phyloP scores from a whole-genome alignment of 2,329 filamentous ascomycete species.

The Dactylellina drechsleri region DNA sequence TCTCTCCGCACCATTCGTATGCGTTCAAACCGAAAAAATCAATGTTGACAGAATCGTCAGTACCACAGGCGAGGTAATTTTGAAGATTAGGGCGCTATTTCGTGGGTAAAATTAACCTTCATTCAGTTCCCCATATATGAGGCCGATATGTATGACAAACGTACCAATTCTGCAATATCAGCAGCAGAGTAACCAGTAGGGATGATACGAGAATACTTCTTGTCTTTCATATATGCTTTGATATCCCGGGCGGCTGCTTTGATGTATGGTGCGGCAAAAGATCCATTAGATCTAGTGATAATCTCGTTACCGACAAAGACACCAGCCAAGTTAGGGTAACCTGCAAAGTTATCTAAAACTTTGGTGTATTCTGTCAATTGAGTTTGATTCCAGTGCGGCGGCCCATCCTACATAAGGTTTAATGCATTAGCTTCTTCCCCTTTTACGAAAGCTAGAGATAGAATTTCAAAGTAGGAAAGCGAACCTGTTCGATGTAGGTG shows the following conservation, averaged over 20 bases:
- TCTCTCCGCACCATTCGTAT: constrained; percentile 76
- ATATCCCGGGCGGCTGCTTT: constrained; percentile 83
- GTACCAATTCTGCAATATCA: constrained; percentile 74
- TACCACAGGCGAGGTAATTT: constrained; percentile 81
- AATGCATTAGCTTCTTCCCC: neutral
- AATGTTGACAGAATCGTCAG: constrained; percentile 73
- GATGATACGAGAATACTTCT: constrained; percentile 79
- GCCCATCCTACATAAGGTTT: constrained; percentile 64
- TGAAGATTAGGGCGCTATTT: constrained; percentile 68
- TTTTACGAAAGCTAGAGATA: neutral
- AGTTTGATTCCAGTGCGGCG: constrained; percentile 74
- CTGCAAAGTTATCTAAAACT: constrained; percentile 80
- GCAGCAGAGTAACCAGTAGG: constrained; percentile 88
- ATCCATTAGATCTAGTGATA: constrained; percentile 71
- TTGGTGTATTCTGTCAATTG: constrained; percentile 75
- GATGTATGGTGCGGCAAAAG: constrained; percentile 78
- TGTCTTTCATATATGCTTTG: constrained; percentile 79
- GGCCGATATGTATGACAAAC: constrained; percentile 1
- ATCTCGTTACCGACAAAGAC: constrained; percentile 92
- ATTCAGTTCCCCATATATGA: too few species aligned
- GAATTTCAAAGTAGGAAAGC: constrained; percentile 34
- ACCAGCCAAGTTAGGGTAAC: constrained; percentile 81
- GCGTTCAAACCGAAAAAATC: constrained; percentile 90
- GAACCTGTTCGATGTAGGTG: constrained; percentile 74
- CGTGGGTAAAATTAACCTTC: too few species aligned